phyloP scores from a whole-genome alignment of 768 basidiomycete species.

The Botryobasidium botryosum region DNA sequence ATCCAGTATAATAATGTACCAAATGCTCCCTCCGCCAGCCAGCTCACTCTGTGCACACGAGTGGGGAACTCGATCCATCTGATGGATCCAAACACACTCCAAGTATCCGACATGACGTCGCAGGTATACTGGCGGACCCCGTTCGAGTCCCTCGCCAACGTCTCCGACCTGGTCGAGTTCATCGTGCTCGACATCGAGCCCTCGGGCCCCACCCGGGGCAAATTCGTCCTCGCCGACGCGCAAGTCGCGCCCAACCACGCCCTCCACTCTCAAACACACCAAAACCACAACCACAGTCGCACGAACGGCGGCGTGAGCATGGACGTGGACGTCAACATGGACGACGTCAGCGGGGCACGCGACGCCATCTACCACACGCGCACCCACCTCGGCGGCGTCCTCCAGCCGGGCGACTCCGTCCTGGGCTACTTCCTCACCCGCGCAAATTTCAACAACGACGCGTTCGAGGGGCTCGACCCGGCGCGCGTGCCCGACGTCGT shows the following conservation, averaged over 20 bases:
- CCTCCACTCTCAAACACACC: constrained; percentile 28
- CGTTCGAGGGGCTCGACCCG: constrained; percentile 45
- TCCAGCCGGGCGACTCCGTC: constrained; percentile 90
- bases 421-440: constrained; percentile 81
- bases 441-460: constrained; percentile 84
- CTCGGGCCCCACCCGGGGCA: constrained; percentile 50
- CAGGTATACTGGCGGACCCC: constrained; percentile 82
- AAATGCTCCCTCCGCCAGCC: constrained; percentile 22
- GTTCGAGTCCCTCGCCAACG: constrained; percentile 66
- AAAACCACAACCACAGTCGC: too few species aligned
- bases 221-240: constrained; percentile 70
- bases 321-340: constrained; percentile 40
- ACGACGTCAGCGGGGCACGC: constrained; percentile 36
- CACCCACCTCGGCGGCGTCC: constrained; percentile 82
- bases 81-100: constrained; percentile 76
- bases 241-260: constrained; percentile 79
- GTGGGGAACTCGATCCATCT: constrained; percentile 86
- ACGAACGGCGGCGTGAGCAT: constrained; percentile 27
- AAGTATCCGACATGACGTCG: constrained; percentile 60
- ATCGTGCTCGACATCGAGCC: constrained; percentile 89
- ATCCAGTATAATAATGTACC: neutral
- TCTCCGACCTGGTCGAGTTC: constrained; percentile 84
- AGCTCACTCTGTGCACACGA: constrained; percentile 73
- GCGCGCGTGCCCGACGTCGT: constrained; percentile 78
- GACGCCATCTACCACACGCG: constrained; percentile 89